A percentile compares a stretch with the other conserved stretches of the same genome.
phyloP scores from a whole-genome alignment of 2,329 filamentous ascomycete genomes.

The Byssoonygena ceratinophila region DNA sequence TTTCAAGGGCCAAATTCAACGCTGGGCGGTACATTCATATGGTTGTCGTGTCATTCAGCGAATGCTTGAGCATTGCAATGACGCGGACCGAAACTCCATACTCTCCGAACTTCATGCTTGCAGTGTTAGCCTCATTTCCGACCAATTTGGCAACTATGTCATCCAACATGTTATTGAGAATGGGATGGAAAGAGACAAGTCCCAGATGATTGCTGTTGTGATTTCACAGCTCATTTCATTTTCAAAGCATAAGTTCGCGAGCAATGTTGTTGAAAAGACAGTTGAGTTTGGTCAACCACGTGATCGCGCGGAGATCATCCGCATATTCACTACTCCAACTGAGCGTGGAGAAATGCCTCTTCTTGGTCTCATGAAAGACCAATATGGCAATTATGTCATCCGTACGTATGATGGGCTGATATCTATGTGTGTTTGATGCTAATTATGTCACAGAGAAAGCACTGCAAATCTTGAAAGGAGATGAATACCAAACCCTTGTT shows the following conservation, averaged over 20 bases:
- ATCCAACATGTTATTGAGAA: constrained; percentile 81
- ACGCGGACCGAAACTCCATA: constrained; percentile 59
- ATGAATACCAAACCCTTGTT: constrained; percentile 50
- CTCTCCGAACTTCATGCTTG: constrained; percentile 68
- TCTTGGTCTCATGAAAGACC: constrained; percentile 71
- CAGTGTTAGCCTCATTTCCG: constrained; percentile 61
- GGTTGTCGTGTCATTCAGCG: constrained; percentile 90
- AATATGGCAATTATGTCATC: constrained; percentile 92
- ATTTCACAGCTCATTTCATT: constrained; percentile 59
- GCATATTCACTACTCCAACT: constrained; percentile 49
- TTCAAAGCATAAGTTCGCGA: constrained; percentile 93
- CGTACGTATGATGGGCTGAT: constrained; percentile 51
- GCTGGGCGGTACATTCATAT: constrained; percentile 67
- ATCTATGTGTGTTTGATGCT: background rate
- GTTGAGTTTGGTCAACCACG: constrained; percentile 59
- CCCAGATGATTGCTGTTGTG: constrained; percentile 62
- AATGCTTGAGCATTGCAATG: constrained; percentile 72
- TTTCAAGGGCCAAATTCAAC: constrained; percentile 62
- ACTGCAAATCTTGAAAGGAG: constrained; percentile 51
- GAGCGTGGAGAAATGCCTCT: constrained; percentile 60
- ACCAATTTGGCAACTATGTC: constrained; percentile 94
- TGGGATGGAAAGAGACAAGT: constrained; percentile 61
- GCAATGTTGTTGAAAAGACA: constrained; percentile 93
- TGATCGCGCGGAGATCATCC: constrained; percentile 60
- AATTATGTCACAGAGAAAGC: constrained; percentile 61